A percentile compares a stretch with the other conserved stretches of the same genome.
Conservation (phyloP, 768 basidiomycete species). For the Mycena rosella region DNA sequence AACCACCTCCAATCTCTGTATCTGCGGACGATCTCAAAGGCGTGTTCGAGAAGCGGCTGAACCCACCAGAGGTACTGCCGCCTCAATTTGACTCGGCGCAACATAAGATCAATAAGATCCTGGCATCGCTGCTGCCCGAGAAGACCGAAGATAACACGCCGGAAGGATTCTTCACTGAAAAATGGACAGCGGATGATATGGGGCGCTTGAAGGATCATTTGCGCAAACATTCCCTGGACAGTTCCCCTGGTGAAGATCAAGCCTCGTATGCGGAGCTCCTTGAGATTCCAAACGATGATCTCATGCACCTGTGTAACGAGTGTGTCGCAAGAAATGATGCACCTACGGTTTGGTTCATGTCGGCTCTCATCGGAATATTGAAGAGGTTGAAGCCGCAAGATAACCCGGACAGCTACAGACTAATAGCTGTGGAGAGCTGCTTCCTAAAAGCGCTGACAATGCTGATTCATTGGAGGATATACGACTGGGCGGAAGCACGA, state of each 20-base stretch:
- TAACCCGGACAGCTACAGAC: no score
- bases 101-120: neutral
- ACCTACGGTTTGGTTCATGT: neutral
- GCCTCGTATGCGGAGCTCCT: neutral
- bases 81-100: constrained; percentile 1
- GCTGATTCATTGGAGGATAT: constrained; percentile 35
- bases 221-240: neutral
- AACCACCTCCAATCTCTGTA: neutral
- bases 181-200: constrained; percentile 5
- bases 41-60: constrained; percentile 7
- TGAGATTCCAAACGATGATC: neutral
- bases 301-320: constrained; percentile 3
- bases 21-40: constrained; percentile 2
- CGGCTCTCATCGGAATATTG: no score
- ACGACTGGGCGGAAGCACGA: constrained; percentile 22
- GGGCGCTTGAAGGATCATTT: neutral
- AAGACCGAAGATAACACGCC: neutral
- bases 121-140: neutral
- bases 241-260: neutral
- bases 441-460: no score
- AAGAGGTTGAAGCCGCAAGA: no score
- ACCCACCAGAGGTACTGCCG: constrained; percentile 8
- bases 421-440: no score
- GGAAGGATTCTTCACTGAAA: neutral
- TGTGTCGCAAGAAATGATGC: no score